These are phyloP conservation scores for Fistulifera solaris DNA, from an alignment of 108 stramenopile species.

Conservation along the genomic window DNA sequence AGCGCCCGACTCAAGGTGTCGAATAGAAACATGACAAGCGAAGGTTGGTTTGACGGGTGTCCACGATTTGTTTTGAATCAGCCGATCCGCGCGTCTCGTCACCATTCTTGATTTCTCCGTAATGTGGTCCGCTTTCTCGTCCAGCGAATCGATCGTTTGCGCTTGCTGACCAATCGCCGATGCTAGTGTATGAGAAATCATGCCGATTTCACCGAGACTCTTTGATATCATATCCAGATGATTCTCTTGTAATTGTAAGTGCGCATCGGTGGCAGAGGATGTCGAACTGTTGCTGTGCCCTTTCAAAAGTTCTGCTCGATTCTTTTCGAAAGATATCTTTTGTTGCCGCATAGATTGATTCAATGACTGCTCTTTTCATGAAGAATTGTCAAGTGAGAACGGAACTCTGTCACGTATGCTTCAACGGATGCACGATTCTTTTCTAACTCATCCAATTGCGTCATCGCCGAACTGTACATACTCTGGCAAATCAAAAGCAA, in stretches of 20 bases:
- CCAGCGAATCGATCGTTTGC: constrained; percentile 29
- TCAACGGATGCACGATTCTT: background rate
- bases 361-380: constrained; percentile 18
- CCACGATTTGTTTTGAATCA: constrained; percentile 43
- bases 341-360: background rate
- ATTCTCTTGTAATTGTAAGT: constrained; percentile 20
- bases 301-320: constrained; percentile 4
- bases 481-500: constrained; percentile 37
- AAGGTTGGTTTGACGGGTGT: constrained; percentile 21
- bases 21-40: constrained; percentile 22
- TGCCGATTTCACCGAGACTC: constrained; percentile 30
- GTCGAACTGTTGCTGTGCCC: background rate
- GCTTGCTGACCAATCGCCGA: constrained; percentile 21
- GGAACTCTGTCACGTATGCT: constrained; percentile 13
- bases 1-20: constrained; percentile 32
- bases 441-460: constrained; percentile 15
- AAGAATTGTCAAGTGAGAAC: constrained; percentile 15
- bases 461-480: constrained; percentile 28
- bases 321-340: background rate
- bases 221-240: constrained; percentile 27
- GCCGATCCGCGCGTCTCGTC: constrained; percentile 41
- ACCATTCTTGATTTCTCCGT: constrained; percentile 37
- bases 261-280: background rate
- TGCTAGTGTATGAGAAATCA: constrained; percentile 25
- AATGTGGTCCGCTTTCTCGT: constrained; percentile 30